Conservation (phyloP, 2,329 filamentous ascomycete species). For the Emergomyces orientalis region DNA sequence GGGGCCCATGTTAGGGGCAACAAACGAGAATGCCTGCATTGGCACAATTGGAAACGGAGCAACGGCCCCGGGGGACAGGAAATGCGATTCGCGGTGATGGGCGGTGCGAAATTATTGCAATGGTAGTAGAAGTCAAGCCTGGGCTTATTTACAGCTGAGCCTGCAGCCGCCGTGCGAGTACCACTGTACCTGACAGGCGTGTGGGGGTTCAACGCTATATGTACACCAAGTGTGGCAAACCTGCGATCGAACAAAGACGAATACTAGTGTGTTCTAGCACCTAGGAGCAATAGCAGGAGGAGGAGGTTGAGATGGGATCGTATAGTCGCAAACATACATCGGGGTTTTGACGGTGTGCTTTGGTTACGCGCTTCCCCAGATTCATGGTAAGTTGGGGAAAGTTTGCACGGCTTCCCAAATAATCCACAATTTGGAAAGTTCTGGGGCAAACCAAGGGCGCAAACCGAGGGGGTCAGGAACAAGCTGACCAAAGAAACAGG, state of each 20-base stretch:
- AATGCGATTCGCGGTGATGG: background rate
- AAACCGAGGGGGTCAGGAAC: background rate
- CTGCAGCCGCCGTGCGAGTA: constrained; percentile 1
- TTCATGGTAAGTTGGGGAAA: constrained; percentile 6
- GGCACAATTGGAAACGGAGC: constrained; percentile 18
- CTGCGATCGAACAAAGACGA: background rate
- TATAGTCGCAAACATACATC: background rate
- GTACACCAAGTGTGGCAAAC: background rate
- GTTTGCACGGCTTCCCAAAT: background rate
- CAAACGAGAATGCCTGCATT: constrained; percentile 69
- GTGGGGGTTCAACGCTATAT: background rate
- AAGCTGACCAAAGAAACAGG: background rate
- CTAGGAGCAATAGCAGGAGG: background rate
- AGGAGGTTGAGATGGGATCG: background rate
- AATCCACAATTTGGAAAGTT: background rate
- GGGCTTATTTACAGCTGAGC: background rate
- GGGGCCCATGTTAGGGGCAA: constrained; percentile 53
- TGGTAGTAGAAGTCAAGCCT: background rate
- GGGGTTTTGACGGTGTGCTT: background rate
- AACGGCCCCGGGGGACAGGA: background rate
- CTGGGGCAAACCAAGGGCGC: background rate
- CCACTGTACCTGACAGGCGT: background rate
- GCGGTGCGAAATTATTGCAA: background rate
- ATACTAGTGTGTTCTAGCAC: background rate
- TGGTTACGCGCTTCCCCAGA: background rate